Percentiles rank a stretch among this genome's conserved stretches.
Evolutionary conservation across 225 moss, liverwort and hornwort genomes (phyloP).

Genomic region (Lunularia cruciata): DNA sequence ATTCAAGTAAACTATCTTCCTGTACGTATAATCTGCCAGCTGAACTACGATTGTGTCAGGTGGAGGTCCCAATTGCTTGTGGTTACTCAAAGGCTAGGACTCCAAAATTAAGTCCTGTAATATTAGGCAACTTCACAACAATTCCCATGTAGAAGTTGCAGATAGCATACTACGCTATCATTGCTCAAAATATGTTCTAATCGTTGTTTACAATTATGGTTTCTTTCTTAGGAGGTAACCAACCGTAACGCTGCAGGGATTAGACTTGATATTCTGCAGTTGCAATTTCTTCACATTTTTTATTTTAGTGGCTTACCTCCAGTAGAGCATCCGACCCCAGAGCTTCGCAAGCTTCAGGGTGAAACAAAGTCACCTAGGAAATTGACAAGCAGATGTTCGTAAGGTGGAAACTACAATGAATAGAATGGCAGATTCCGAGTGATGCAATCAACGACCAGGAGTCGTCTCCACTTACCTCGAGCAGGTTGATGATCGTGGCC

Average conservation of each 20-base stretch:
- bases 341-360: constrained; percentile 81
- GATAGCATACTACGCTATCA: too few species aligned
- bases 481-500: constrained; percentile 74
- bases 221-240: not conserved
- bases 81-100: not conserved
- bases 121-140: too few species aligned
- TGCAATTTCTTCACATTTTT: too few species aligned
- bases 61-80: not conserved
- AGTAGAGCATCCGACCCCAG: constrained; percentile 72
- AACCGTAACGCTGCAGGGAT: not conserved
- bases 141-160: too few species aligned
- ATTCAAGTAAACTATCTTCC: constrained; percentile 90
- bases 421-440: too few species aligned
- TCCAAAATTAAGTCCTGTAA: too few species aligned
- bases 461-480: constrained; percentile 84
- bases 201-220: not conserved
- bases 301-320: constrained; percentile 50
- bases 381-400: not conserved
- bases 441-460: not conserved
- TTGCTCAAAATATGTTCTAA: not conserved
- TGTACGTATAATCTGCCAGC: constrained; percentile 91
- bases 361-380: constrained; percentile 72
- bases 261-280: too few species aligned
- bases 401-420: not conserved
- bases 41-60: constrained; percentile 22